A percentile compares a stretch with the other conserved stretches of the same genome.
Evolutionary conservation across 2,329 filamentous ascomycete species (phyloP).

Genomic region (Arthrobotrys musiformis): DNA sequence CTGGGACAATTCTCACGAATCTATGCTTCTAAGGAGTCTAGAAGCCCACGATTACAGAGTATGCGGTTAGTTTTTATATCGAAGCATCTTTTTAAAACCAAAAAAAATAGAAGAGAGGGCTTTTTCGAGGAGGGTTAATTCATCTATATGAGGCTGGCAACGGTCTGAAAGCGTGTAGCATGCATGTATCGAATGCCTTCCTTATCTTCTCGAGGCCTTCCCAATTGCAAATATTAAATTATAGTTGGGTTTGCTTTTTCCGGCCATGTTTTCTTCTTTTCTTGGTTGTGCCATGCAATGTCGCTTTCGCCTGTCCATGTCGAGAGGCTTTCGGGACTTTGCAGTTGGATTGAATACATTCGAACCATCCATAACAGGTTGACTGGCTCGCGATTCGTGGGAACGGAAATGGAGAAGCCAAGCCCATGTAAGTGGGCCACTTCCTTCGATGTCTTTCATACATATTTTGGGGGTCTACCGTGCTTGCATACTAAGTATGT

Average conservation of each 20-base stretch:
- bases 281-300: conserved; percentile 31
- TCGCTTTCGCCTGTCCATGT: conserved; percentile 38
- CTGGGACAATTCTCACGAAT: background rate
- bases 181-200: background rate
- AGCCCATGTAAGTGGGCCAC: conserved; percentile 41
- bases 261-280: background rate
- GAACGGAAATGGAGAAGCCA: conserved; percentile 35
- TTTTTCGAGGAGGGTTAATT: background rate
- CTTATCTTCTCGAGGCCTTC: conserved; percentile 46
- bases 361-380: conserved; percentile 17
- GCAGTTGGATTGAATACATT: conserved; percentile 41
- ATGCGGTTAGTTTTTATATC: too few species aligned
- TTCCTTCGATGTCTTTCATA: conserved; percentile 31
- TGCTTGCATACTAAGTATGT: background rate
- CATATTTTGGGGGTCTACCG: conserved; percentile 37
- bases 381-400: conserved; percentile 32
- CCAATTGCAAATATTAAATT: conserved; percentile 29
- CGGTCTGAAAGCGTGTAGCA: background rate
- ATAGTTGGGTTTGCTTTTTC: conserved; percentile 42
- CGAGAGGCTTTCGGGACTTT: conserved; percentile 33
- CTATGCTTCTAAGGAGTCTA: background rate
- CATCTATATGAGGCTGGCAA: background rate
- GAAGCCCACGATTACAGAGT: background rate
- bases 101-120: background rate
- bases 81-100: background rate